These are phyloP conservation scores for Angomonas deanei DNA, from an alignment of 208 protist species.

Conservation along the genomic window DNA sequence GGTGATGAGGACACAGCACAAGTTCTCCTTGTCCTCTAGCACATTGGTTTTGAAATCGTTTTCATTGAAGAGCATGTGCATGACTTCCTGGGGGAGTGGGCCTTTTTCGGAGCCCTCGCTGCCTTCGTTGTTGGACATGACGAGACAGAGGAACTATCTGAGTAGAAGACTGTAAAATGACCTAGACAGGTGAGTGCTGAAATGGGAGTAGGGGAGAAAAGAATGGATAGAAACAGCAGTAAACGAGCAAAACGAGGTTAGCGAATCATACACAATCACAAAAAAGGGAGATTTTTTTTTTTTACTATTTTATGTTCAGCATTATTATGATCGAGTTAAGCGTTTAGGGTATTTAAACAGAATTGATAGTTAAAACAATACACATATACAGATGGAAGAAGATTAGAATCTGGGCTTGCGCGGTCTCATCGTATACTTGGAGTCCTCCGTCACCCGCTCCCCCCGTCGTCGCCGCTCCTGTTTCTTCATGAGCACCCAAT, in stretches of 20 bases:
- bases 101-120: conserved; percentile 10
- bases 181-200: neutral
- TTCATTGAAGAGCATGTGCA: conserved; percentile 52
- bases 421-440: conserved; percentile 96
- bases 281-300: neutral
- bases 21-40: conserved; percentile 39
- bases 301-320: no score
- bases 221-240: conserved; percentile 8
- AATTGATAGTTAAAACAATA: neutral
- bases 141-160: conserved; percentile 6
- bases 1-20: conserved; percentile 72
- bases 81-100: conserved; percentile 32
- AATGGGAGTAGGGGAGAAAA: neutral
- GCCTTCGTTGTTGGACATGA: conserved; percentile 9
- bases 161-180: neutral
- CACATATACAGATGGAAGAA: neutral
- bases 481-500: conserved; percentile 97
- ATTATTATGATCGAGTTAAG: no score
- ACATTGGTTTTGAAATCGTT: conserved; percentile 65
- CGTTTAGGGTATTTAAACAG: neutral
- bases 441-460: conserved; percentile 83
- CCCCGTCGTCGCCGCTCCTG: conserved; percentile 91
- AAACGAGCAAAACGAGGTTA: neutral
- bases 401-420: conserved; percentile 84
- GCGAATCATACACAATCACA: neutral